These are phyloP conservation scores for Cenchrus americanus DNA, from an alignment of 176 grass and related monocot species.

Conservation along the genomic window DNA sequence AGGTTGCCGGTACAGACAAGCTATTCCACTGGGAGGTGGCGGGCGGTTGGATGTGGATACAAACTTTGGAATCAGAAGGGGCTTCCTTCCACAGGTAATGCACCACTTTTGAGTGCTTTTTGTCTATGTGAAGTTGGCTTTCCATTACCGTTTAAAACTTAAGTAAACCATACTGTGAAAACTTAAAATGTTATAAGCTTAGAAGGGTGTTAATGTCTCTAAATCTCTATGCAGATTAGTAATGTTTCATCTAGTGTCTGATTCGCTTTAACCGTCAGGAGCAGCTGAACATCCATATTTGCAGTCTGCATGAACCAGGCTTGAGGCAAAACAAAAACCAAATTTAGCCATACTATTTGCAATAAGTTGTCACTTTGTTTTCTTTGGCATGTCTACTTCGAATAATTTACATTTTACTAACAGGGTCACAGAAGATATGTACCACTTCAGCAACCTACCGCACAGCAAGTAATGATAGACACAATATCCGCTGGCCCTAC, in stretches of 20 bases:
- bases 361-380: background rate
- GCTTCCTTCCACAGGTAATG: slow-evolving; percentile 88
- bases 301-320: background rate
- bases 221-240: background rate
- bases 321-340: background rate
- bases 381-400: background rate
- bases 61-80: slow-evolving; percentile 61
- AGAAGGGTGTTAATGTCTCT: background rate
- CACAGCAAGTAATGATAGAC: slow-evolving; percentile 70
- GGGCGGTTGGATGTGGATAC: slow-evolving; percentile 69
- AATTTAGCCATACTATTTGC: background rate
- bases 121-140: slow-evolving; percentile 7
- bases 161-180: background rate
- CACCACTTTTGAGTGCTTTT: background rate
- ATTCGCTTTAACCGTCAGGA: background rate
- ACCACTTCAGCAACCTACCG: slow-evolving; percentile 62
- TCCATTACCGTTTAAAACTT: background rate
- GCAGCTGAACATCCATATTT: background rate
- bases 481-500: slow-evolving; percentile 75
- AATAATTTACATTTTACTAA: slow-evolving; percentile 2
- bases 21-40: slow-evolving; percentile 68
- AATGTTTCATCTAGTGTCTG: slow-evolving; percentile 11
- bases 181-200: background rate
- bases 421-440: slow-evolving; percentile 80
- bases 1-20: slow-evolving; percentile 72